These are phyloP conservation scores for Musa itinerans DNA, from an alignment of 176 grass and related monocot genomes.

Conservation along the genomic window DNA sequence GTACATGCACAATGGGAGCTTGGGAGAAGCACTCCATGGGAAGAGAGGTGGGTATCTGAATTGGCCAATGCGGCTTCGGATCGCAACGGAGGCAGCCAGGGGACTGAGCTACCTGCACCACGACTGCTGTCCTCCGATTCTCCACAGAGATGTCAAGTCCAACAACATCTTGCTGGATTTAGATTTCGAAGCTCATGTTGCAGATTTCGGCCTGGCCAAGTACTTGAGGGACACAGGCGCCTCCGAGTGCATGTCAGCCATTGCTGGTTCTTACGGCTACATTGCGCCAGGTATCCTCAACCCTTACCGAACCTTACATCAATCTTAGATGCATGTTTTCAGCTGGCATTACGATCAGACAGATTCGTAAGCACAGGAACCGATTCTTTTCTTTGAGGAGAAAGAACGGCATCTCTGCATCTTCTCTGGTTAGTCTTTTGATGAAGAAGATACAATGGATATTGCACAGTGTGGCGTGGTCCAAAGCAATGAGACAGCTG, in stretches of 20 bases:
- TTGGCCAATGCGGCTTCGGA: slow-evolving; percentile 75
- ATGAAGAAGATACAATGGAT: too few relatives aligned
- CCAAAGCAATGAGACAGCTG: too few relatives aligned
- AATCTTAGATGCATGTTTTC: too few relatives aligned
- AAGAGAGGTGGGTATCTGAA: slow-evolving; percentile 70
- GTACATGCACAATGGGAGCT: slow-evolving; percentile 88
- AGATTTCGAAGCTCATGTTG: slow-evolving; percentile 78
- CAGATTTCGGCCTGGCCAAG: slow-evolving; percentile 85
- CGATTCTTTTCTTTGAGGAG: too few relatives aligned
- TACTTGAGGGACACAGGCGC: slow-evolving; percentile 51
- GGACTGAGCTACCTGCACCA: slow-evolving; percentile 94
- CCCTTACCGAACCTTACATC: neutral
- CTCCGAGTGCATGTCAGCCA: slow-evolving; percentile 15
- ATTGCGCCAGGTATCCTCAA: slow-evolving; percentile 64
- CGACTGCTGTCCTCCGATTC: slow-evolving; percentile 70
- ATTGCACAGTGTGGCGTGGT: too few relatives aligned
- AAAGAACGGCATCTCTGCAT: too few relatives aligned
- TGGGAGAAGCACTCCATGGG: slow-evolving; percentile 78
- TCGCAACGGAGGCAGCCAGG: slow-evolving; percentile 77
- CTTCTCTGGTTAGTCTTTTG: too few relatives aligned
- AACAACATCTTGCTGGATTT: slow-evolving; percentile 81
- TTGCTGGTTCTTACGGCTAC: slow-evolving; percentile 86
- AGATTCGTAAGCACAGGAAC: too few relatives aligned
- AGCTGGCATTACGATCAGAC: too few relatives aligned
- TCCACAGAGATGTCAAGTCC: slow-evolving; percentile 90